Base-by-base conservation (phyloP, 805 yeast genomes). In the Kodamaea hsintzibuensis region DNA sequence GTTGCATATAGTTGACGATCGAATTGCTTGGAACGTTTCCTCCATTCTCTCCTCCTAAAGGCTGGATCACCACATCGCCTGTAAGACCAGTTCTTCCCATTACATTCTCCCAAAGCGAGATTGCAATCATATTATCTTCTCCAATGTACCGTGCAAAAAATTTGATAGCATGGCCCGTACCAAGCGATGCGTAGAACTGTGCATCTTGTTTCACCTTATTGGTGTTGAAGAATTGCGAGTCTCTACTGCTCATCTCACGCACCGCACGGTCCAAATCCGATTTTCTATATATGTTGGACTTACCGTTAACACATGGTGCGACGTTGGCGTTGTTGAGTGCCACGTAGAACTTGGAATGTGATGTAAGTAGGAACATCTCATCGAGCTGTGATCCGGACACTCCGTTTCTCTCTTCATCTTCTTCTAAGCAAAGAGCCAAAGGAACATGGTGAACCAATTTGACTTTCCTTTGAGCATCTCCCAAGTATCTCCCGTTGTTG, bases 261-360 rank as follows among this genome's bases (percentile, higher is more conserved):
- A 86, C 89, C 0, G 89, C 82, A 12, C 52, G 54, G 65, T 86
- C 90, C 22, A 90, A 70, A 51, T 82, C 88, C 0, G 89, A 82
- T 45, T 83, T 76, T 17, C 92, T 75, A 67, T 88, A 91, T 50
- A 91, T 60, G 63, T 91, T 91, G 7, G 95, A 88, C 65, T 91
- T 91, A 8, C 97, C 97, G 75, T 88, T 91, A 43, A 91, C 95
- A 69, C 97, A 91, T 0, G 97, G 96, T 0, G 96, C 96, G 35
- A 89, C 69, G 4, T 86, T 81, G 8, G 86, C 71, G 55, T 84
- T 82, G 66, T 91, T 91, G 63, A 91, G 82, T 33, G 90, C 85
- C 5, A 85, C 84, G 67, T 91, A 91, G 67, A 91, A 90, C 70
- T 89, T 89, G 50, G 92, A 84, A 71, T 91, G 97, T 0, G 96